Evolutionary conservation across 176 grass and related monocot genomes (phyloP), one percentile per base, ranked within the genome.

Genomic region (Juncus effusus): DNA sequence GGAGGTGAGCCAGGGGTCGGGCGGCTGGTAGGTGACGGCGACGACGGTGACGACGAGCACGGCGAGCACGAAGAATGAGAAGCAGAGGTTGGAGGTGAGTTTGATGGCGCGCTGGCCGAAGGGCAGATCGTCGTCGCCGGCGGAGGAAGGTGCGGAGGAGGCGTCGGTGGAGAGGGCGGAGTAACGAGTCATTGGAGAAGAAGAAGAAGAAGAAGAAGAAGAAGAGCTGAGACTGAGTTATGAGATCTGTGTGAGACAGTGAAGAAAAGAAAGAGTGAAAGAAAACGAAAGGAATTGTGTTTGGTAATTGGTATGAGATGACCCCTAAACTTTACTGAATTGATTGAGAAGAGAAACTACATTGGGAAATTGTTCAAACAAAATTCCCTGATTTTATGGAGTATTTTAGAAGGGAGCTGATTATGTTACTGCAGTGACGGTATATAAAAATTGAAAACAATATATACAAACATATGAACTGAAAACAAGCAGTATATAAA

Each of bases 11-110:
- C 93, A 96, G 59, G 93, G 93, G 71, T 96, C 87, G 5, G 88
- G 88, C 19, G 93, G 93, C 62, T 96, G 93, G 85, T 96, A 91
- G 79, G 88, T 92, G 58, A 96, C 74, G 62, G 93, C 88, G 80
- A 96, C 63, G 82, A 96, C 80, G 51, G 93, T 96, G 67, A 96
- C 80, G 59, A 83, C 80, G 45, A 96, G 82, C 3, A 96, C 93
- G 49, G 93, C 69, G 55, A 96, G 65, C 11, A 96, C 93, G 85
- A 96, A 96, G 70, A 80, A 60, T 42, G 88, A 88, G 82, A 96
- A 96, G 74, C 88, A 83, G 1, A 91, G 82, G 67, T 92, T 96
- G 80, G 70, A 82, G 10, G 86, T 81, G 13, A 84, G 62, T 78
- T 92, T 91, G 80, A 96, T 79, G 40, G 85, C 16, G 36, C 75